Percentiles rank a stretch among this genome's conserved stretches.
phyloP scores from a whole-genome alignment of 106 monocot genomes.

The Chionographis japonica region DNA sequence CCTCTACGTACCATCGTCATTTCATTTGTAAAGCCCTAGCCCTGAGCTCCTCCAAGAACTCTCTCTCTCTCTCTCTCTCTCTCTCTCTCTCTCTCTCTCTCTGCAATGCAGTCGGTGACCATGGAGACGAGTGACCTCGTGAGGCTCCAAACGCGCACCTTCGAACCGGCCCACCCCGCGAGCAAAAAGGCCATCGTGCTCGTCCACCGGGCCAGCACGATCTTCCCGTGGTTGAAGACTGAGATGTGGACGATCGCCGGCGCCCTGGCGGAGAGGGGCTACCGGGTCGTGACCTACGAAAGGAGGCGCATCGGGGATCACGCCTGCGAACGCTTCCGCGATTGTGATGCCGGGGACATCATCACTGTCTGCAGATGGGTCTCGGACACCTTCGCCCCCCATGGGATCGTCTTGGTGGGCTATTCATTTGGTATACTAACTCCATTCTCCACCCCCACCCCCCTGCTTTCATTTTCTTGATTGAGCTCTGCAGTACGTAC shows the following conservation, averaged over 20 bases:
- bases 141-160: conserved; percentile 50
- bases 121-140: conserved; percentile 62
- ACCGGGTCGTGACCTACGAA: conserved; percentile 73
- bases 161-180: conserved; percentile 30
- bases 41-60: no score
- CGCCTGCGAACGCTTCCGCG: conserved; percentile 64
- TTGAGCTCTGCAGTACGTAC: no score
- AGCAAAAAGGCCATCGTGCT: conserved; percentile 53
- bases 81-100: neutral
- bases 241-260: conserved; percentile 70
- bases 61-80: no score
- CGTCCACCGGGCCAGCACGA: conserved; percentile 80
- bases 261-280: conserved; percentile 56
- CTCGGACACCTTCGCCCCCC: conserved; percentile 28
- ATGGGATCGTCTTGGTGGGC: conserved; percentile 77
- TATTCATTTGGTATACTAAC: conserved; percentile 76
- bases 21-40: no score
- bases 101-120: conserved; percentile 38
- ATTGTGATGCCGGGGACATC: conserved; percentile 78
- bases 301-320: conserved; percentile 69
- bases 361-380: conserved; percentile 71
- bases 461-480: neutral
- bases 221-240: conserved; percentile 80
- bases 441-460: neutral
- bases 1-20: no score